Conservation (phyloP, 2,329 filamentous ascomycete genomes). For the Botryotinia calthae region DNA sequence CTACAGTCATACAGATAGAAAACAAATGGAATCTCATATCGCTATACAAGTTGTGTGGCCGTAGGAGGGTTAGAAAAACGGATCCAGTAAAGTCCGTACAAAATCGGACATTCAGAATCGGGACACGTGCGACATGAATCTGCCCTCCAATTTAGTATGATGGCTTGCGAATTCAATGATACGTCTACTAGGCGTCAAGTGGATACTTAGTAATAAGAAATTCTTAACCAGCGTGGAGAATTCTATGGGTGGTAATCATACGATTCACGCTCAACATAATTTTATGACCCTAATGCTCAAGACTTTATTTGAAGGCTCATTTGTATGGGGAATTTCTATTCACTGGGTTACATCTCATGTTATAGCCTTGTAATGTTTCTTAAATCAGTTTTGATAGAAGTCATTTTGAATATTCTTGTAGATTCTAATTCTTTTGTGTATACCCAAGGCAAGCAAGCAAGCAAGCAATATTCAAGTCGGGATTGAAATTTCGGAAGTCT, state of each 20-base stretch:
- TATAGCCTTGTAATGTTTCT: accelerated
- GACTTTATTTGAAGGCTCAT: not conserved
- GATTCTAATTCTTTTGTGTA: not conserved
- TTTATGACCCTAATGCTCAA: not conserved
- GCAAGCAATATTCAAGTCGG: not conserved
- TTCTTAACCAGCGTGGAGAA: not conserved
- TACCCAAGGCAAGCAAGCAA: not conserved
- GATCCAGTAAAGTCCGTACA: not conserved
- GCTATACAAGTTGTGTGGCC: not conserved
- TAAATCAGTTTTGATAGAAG: not conserved
- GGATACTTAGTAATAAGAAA: not conserved
- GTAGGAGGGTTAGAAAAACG: not conserved
- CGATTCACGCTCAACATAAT: not conserved
- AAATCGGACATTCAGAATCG: not conserved
- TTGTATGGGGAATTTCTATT: not conserved
- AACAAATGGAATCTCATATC: not conserved
- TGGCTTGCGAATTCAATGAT: not conserved
- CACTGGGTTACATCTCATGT: not conserved
- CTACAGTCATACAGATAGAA: not conserved
- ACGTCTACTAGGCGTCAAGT: not conserved
- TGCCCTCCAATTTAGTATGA: not conserved
- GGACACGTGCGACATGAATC: not conserved
- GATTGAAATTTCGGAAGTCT: not conserved
- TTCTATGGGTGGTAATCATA: not conserved
- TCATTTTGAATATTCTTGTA: not conserved